Percentiles rank a stretch among this genome's conserved stretches.
Conservation (phyloP, 139 green algal species). For the Astrephomene gubernaculifera region DNA sequence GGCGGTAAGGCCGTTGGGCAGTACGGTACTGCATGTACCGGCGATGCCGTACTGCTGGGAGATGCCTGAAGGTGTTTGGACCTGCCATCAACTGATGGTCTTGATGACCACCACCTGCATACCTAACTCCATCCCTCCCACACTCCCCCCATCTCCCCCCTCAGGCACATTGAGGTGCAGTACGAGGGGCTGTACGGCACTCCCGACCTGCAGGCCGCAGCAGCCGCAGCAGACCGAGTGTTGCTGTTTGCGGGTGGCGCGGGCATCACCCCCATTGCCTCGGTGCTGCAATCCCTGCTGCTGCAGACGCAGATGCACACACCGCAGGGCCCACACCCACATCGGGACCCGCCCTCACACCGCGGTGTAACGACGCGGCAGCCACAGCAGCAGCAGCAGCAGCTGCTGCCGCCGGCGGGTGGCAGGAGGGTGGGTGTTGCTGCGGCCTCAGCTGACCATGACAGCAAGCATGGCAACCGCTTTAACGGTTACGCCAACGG, state of each 20-base stretch:
- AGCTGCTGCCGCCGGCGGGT: background rate
- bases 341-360: too few relatives aligned
- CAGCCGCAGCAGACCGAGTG: background rate
- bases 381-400: background rate
- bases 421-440: too few relatives aligned
- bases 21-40: too few relatives aligned
- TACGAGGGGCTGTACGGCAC: conserved; percentile 44
- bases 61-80: too few relatives aligned
- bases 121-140: too few relatives aligned
- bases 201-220: conserved; percentile 29
- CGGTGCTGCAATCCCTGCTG: conserved; percentile 25
- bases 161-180: conserved; percentile 10
- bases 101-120: too few relatives aligned
- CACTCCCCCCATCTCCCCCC: background rate
- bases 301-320: background rate
- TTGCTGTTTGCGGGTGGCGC: conserved; percentile 29
- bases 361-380: too few relatives aligned
- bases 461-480: too few relatives aligned
- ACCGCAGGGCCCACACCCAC: background rate
- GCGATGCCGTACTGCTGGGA: too few relatives aligned
- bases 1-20: too few relatives aligned
- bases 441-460: background rate
- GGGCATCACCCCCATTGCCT: conserved; percentile 28
- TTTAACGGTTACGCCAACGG: too few relatives aligned
- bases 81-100: too few relatives aligned